phyloP scores from a whole-genome alignment of 192 early-diverging fungal genomes.

The Linnemannia zychae region DNA sequence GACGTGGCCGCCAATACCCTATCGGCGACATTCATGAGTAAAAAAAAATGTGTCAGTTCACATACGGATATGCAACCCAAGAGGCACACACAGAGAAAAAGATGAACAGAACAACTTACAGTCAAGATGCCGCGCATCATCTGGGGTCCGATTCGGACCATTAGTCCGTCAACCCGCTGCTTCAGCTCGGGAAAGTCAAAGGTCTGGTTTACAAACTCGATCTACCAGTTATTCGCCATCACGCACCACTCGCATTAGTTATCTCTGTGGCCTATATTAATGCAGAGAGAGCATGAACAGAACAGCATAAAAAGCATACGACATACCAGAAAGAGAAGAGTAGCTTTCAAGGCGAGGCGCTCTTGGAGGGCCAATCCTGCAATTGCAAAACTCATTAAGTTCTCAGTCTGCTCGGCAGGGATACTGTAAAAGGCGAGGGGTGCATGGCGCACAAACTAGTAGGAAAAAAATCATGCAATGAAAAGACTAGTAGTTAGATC shows the following conservation, averaged over 20 bases:
- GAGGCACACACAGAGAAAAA: neutral
- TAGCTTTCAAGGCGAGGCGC: conserved; percentile 65
- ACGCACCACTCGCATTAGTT: neutral
- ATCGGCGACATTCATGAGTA: neutral
- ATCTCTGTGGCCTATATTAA: neutral
- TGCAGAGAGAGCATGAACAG: neutral
- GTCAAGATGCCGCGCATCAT: conserved; percentile 59
- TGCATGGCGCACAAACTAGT: conserved; percentile 63
- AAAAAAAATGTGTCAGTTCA: neutral
- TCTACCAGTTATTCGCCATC: conserved; percentile 35
- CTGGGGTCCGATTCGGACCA: conserved; percentile 57
- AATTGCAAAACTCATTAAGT: conserved; percentile 61
- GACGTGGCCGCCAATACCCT: conserved; percentile 66
- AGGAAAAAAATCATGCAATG: neutral
- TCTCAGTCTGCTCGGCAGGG: conserved; percentile 59
- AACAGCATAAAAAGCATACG: neutral
- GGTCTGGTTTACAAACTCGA: conserved; percentile 63
- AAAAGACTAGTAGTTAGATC: conserved; percentile 4
- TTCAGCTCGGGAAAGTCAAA: conserved; percentile 48
- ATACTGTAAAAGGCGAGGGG: conserved; percentile 65
- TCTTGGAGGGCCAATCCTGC: conserved; percentile 66
- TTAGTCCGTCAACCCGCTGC: conserved; percentile 54
- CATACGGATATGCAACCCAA: neutral
- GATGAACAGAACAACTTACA: conserved; percentile 35
- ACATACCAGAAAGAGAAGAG: conserved; percentile 64